These are phyloP conservation scores for Erodium chrysanthum DNA, from an alignment of 441 rosid genomes.

Conservation along the genomic window DNA sequence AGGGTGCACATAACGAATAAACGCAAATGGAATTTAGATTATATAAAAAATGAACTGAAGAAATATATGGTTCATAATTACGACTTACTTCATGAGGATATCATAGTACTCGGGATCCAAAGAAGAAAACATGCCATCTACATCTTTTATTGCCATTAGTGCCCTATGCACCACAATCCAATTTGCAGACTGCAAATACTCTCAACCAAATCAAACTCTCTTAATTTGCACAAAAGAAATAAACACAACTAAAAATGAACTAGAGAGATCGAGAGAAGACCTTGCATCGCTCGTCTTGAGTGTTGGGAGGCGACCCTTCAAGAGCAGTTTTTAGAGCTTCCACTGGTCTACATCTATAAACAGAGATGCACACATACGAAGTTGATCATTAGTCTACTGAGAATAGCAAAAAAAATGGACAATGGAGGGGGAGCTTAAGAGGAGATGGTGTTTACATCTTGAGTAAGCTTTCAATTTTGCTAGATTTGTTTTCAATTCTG, in stretches of 20 bases:
- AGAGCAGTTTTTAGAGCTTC: slow-evolving; percentile 90
- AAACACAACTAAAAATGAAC: not conserved
- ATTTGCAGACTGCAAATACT: slow-evolving; percentile 56
- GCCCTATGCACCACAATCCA: slow-evolving; percentile 84
- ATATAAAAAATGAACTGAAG: not conserved
- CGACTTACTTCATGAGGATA: slow-evolving; percentile 78
- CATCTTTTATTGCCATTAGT: slow-evolving; percentile 82
- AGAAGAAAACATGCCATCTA: slow-evolving; percentile 66
- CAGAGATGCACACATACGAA: not conserved
- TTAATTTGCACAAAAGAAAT: not conserved
- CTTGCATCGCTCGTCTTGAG: slow-evolving; percentile 88
- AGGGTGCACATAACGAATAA: no score
- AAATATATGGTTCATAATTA: slow-evolving; percentile 7
- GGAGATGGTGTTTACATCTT: slow-evolving; percentile 38
- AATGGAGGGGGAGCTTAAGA: not conserved
- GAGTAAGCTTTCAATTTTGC: slow-evolving; percentile 79
- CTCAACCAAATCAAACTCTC: not conserved
- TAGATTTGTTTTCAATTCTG: slow-evolving; percentile 77
- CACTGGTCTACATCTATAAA: slow-evolving; percentile 44
- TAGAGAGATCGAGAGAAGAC: slow-evolving; percentile 21
- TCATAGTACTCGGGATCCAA: slow-evolving; percentile 84
- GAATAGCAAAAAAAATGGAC: not conserved
- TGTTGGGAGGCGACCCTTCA: slow-evolving; percentile 68
- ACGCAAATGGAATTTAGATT: not conserved
- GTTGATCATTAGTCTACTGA: not conserved